Base-by-base conservation (phyloP, 2,329 filamentous ascomycete species). In the Aureobasidium mangrovei region DNA sequence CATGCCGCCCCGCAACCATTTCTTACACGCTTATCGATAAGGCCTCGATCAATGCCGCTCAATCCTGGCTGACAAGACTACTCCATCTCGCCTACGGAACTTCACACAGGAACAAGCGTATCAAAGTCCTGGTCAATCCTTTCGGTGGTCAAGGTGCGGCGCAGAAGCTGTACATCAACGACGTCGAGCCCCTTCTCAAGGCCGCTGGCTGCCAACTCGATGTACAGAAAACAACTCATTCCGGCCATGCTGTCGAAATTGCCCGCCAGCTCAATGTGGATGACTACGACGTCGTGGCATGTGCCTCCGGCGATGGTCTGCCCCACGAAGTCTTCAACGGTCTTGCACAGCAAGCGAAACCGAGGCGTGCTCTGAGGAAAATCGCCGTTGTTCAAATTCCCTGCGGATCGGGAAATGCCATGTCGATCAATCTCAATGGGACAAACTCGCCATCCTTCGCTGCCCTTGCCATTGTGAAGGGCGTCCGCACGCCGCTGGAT, bases 311-410 rank as follows among this genome's bases (percentile, higher is more conserved):
- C 4, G 93, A 98, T 63, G 93, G 93, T 7, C 77, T 95, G 38
- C 85, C 89, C 0, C 86, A 95, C 67, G 93, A 98, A 70, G 86
- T 95, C 7, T 95, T 96, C 74, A 97, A 98, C 66, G 93, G 93
- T 0, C 73, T 98, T 32, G 90, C 81, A 10, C 85, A 82, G 69
- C 83, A 89, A 38, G 66, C 77, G 4, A 87, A 96, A 69, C 90
- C 90, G 24, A 75, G 77, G 32, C 78, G 78, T 54, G 93, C 91
- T 0, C 72, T 98, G 57, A 73, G 77, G 26, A 86, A 84, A 63
- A 72, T 97, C 10, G 88, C 93, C 0, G 83, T 98, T 2, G 85
- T 84, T 26, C 88, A 95, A 65, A 77, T 98, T 35, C 93, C 93
- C 1, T 95, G 91, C 65, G 93, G 93, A 10, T 93, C 88, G 47